Percentiles rank a stretch among this genome's conserved stretches.
Conservation (phyloP, 257 asterid species). For the Knoxia roxburghii region DNA sequence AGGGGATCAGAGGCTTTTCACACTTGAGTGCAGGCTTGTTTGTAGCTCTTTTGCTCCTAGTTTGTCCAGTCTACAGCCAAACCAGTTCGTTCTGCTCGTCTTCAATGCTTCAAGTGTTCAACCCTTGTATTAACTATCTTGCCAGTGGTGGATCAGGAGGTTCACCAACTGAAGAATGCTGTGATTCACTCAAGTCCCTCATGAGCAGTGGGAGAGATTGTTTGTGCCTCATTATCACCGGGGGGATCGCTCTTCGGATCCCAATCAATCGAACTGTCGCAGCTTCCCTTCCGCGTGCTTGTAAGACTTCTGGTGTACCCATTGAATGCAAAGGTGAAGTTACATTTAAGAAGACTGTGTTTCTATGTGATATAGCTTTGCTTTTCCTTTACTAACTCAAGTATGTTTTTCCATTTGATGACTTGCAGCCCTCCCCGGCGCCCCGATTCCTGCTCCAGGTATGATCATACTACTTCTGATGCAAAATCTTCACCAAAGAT, state of each 20-base stretch:
- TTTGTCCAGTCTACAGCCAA: constrained; percentile 34
- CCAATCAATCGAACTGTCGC: constrained; percentile 62
- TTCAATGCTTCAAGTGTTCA: constrained; percentile 51
- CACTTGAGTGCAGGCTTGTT: constrained; percentile 23
- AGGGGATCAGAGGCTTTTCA: constrained; percentile 18
- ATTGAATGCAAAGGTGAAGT: constrained; percentile 61
- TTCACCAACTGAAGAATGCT: constrained; percentile 55
- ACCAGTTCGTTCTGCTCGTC: constrained; percentile 46
- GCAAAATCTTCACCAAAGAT: too few species aligned
- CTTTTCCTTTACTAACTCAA: neutral
- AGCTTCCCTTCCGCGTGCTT: constrained; percentile 63
- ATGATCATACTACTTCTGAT: constrained; percentile 8
- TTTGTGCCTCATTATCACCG: constrained; percentile 52
- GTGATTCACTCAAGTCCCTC: constrained; percentile 58
- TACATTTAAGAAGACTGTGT: neutral
- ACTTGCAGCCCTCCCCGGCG: constrained; percentile 26
- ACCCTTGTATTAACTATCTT: constrained; percentile 44
- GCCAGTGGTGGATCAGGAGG: constrained; percentile 34
- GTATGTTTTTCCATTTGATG: neutral
- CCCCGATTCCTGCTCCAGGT: constrained; percentile 75
- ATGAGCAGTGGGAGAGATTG: constrained; percentile 65
- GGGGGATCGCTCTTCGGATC: constrained; percentile 47
- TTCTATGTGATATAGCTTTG: neutral
- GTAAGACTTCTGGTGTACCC: constrained; percentile 62
- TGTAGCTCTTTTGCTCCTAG: constrained; percentile 18